Conservation (phyloP, 2,329 filamentous ascomycete species). For the Lomentospora prolificans region DNA sequence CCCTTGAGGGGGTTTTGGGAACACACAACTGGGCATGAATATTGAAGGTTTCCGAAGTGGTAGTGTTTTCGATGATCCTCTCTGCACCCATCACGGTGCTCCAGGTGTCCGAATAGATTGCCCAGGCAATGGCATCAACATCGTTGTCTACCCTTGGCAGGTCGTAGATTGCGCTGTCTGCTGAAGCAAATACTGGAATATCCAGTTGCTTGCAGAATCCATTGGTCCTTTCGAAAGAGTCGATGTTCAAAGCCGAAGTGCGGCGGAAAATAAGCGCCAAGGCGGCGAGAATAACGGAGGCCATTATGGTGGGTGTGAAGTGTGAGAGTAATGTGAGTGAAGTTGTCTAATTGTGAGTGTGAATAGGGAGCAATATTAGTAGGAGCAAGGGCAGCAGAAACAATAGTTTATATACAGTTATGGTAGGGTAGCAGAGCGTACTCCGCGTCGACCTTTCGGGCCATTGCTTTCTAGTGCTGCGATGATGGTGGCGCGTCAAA, state of each 20-base stretch:
- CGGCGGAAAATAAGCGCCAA: background rate
- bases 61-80: conserved; percentile 9
- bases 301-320: background rate
- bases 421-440: too few relatives aligned
- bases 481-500: too few relatives aligned
- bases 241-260: background rate
- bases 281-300: background rate
- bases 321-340: too few relatives aligned
- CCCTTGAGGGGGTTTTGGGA: conserved; percentile 6
- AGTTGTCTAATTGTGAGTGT: too few relatives aligned
- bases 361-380: too few relatives aligned
- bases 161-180: conserved; percentile 12
- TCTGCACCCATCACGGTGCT: conserved; percentile 6
- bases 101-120: conserved; percentile 11
- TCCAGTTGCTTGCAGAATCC: conserved; percentile 9
- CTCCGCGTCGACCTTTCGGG: too few relatives aligned
- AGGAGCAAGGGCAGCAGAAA: too few relatives aligned
- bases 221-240: background rate
- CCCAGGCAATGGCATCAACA: conserved; percentile 18
- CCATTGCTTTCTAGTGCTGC: too few relatives aligned
- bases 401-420: too few relatives aligned
- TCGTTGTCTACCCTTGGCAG: conserved; percentile 17
- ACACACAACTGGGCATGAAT: conserved; percentile 14
- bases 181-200: conserved; percentile 11
- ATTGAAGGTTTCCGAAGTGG: conserved; percentile 12